Base-by-base conservation (phyloP, 768 basidiomycete genomes). In the Coprinopsis strossmayeri region DNA sequence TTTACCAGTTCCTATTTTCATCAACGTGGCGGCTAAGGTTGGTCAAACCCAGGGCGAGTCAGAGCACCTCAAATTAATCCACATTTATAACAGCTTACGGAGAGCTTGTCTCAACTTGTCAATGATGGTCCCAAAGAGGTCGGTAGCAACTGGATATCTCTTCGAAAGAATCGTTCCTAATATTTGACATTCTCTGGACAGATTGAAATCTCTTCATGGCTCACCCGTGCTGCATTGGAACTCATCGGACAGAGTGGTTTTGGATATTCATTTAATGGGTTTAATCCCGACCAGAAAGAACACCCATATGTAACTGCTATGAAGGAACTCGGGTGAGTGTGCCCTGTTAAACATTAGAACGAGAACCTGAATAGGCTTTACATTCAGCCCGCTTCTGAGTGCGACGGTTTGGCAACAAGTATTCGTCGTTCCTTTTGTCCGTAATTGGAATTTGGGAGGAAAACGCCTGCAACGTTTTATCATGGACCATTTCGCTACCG, bases 211-310 rank as follows among this genome's bases (percentile, higher is more conserved):
- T 40, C 60, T 10, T 46, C 57, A 11, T 72, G 70, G 69, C 63
- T 65, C 57, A 55, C 69, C 17, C 66, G 76, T 7, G 63, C 68
- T 17, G 73, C 76, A 17, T 63, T 77, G 10, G 75, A 78, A 50
- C 59, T 77, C 35, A 68, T 78, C 35, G 74, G 72, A 2, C 74
- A 72, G 59, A 69, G 69, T 15, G 74, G 76, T 3, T 62, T 78
- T 24, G 72, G 71, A 5, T 61, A 64, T 40, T 69, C 69, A n/a
- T 73, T 74, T 34, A 71, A 74, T 50, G 46, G 64, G 0, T 61
- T 77, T 2, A 55, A 50, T 11, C 64, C 66, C 27, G 64, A 67
- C 34, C 41, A 53, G 10, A 43, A 49, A 3, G 50, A 53, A 0
- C 67, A 65, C 56, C 66, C 58, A 30, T 73, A 67, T 45, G 56